Percentiles rank a stretch among this genome's conserved stretches.
These are phyloP conservation scores for Pythium volutum DNA, from an alignment of 352 stramenopile species.

Conservation along the genomic window DNA sequence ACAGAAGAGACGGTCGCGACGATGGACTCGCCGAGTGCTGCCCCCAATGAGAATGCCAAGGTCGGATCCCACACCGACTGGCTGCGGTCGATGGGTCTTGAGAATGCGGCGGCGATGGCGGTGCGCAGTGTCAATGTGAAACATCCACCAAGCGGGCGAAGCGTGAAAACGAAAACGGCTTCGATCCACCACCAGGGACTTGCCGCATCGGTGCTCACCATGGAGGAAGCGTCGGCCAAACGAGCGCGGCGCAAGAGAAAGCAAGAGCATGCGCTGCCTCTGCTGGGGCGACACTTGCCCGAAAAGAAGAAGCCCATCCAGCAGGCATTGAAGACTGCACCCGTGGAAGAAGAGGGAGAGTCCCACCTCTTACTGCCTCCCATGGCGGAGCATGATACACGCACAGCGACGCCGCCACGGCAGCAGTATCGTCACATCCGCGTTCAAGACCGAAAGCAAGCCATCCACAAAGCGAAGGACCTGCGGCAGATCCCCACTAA, in stretches of 20 bases:
- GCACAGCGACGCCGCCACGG: neutral
- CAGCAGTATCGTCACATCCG: neutral
- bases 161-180: neutral
- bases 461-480: neutral
- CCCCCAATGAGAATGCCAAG: slow-evolving; percentile 2
- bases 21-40: neutral
- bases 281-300: neutral
- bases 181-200: neutral
- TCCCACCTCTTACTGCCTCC: neutral
- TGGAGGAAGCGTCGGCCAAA: neutral
- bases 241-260: neutral
- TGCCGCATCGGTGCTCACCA: neutral
- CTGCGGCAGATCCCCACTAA: no score
- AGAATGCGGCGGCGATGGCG: neutral
- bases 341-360: neutral
- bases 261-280: slow-evolving; percentile 14
- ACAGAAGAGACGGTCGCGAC: neutral
- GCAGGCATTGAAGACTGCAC: neutral
- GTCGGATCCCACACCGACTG: slow-evolving; percentile 25
- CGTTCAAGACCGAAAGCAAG: neutral
- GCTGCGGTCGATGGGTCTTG: slow-evolving; percentile 19
- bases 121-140: neutral
- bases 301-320: neutral
- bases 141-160: neutral
- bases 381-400: neutral